phyloP scores from a whole-genome alignment of 345 rosid genomes.

The Cardamine resedifolia region DNA sequence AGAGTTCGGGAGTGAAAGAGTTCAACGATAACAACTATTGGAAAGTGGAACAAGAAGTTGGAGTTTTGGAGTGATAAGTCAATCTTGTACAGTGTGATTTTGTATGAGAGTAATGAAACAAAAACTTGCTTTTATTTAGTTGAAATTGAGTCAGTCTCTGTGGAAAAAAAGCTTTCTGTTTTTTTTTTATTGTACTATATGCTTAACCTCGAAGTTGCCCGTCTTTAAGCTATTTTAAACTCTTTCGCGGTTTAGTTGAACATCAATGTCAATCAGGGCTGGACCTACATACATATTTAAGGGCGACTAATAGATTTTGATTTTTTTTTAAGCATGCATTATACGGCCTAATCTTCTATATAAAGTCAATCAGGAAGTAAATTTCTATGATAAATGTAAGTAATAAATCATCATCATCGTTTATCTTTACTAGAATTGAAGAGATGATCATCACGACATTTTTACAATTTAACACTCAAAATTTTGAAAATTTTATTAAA shows the following conservation, averaged over 20 bases:
- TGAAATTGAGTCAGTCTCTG: background rate
- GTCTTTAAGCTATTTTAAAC: background rate
- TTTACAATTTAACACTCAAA: too few species aligned
- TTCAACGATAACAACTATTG: conserved; percentile 93
- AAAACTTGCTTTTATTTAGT: conserved; percentile 14
- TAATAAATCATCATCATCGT: too few species aligned
- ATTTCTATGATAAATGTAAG: too few species aligned
- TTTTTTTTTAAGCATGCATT: too few species aligned
- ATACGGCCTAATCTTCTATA: too few species aligned
- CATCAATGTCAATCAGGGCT: background rate
- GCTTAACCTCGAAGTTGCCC: background rate
- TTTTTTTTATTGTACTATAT: background rate
- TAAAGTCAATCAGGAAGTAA: too few species aligned
- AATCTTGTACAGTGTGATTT: conserved; percentile 38
- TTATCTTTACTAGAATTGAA: too few species aligned
- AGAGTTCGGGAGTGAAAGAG: conserved; percentile 62
- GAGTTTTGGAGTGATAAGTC: conserved; percentile 59
- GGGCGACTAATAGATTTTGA: background rate
- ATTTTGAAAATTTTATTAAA: too few species aligned
- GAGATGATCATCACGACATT: too few species aligned
- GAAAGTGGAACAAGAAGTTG: conserved; percentile 90
- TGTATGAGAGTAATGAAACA: conserved; percentile 25
- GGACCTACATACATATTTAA: background rate
- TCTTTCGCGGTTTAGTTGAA: background rate
- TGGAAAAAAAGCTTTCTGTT: background rate